Evolutionary conservation across 768 basidiomycete species (phyloP), one percentile per base, ranked within the genome.

Genomic region (Kwoniella europaea): DNA sequence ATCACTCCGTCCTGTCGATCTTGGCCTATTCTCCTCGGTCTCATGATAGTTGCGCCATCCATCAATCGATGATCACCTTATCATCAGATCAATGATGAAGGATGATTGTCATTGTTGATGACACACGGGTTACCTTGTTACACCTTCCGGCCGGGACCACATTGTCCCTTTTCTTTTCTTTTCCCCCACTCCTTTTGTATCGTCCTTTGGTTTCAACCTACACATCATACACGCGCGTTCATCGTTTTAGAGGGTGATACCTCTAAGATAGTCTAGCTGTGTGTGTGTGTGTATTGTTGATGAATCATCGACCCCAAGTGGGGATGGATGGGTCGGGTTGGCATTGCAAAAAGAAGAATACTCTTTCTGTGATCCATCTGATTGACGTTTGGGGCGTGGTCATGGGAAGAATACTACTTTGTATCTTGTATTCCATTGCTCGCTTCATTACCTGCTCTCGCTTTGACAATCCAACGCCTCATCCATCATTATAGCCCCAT

Each of bases 381-480:
- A 27, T 58, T 58, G 57, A 58, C 57, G 57, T n/a, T 58, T 35
- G 57, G 57, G 57, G 57, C 57, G 57, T 58, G 57, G 54, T 55
- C 54, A 55, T 61, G 59, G 59, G 59, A 61, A 61, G 35, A 16
- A 15, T 15, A 27, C 35, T 7, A 29, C 15, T n/a, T 41, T 59
- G 57, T 16, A 12, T 15, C 12, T 29, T 5, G 12, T 27, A 10
- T 24, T 4, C 55, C 24, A 56, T 35, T 59, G 12, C 57, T 35
- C 10, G 57, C 16, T 35, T 29, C 29, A 42, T 27, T 43, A n/a
- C 35, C 35, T 35, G 35, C 35, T 6, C 35, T 61, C 59, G 42
- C 59, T 61, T 61, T 61, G 59, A 44, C 16, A 35, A 61, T 18
- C 35, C 35, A 61, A 61, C 59, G 59, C 59, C 59, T 61, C 59